Conservation (phyloP, 805 yeast species). For the Ogataea nitratoaversa region DNA sequence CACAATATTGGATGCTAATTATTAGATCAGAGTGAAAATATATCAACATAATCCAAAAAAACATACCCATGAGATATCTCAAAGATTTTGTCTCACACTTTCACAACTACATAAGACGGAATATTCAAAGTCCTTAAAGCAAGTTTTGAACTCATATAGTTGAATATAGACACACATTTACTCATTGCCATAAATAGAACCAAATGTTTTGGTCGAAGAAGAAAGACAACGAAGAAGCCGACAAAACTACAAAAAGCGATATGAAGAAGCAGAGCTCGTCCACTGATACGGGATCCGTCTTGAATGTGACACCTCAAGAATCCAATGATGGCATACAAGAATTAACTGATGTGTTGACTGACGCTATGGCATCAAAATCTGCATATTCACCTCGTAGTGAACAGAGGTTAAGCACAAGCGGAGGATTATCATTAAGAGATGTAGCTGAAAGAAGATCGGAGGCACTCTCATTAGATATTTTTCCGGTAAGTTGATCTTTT, state of each 20-base stretch:
- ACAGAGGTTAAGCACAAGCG: not conserved
- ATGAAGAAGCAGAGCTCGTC: not conserved
- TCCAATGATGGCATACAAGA: conserved; percentile 11
- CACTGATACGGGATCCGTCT: not conserved
- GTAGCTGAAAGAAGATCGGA: conserved; percentile 27
- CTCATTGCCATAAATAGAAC: not conserved
- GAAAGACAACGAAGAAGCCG: not conserved
- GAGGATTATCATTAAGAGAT: conserved; percentile 19
- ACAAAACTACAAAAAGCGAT: not conserved
- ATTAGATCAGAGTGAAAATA: too few relatives aligned
- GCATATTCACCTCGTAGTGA: conserved; percentile 10
- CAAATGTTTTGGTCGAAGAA: conserved; percentile 13
- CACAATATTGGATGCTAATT: too few relatives aligned
- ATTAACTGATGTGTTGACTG: conserved; percentile 13
- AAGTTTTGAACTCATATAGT: too few relatives aligned
- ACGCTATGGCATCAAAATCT: conserved; percentile 22
- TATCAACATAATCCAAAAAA: too few relatives aligned
- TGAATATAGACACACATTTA: not conserved
- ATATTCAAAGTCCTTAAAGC: too few relatives aligned
- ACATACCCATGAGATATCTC: too few relatives aligned
- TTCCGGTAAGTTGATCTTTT: conserved; percentile 27
- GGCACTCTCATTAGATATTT: conserved; percentile 22
- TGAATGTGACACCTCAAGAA: not conserved
- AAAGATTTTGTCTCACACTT: too few relatives aligned
- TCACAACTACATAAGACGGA: too few relatives aligned